Evolutionary conservation across 768 basidiomycete genomes (phyloP).

Genomic region (Calocera viscosa): DNA sequence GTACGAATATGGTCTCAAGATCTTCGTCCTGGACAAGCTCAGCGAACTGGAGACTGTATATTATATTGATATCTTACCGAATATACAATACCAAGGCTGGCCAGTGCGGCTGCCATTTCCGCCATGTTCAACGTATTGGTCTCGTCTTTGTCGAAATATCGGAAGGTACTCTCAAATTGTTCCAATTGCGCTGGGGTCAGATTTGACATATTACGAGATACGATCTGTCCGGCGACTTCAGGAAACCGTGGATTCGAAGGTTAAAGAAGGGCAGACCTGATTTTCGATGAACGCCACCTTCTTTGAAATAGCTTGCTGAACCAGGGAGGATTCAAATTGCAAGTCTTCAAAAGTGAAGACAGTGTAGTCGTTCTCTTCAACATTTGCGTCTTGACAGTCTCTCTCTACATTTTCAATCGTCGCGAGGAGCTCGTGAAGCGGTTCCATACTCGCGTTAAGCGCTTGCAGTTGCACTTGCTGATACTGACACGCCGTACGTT

Average conservation of each 20-base stretch:
- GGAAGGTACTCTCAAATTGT: slow-evolving; percentile 93
- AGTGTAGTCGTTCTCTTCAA: slow-evolving; percentile 95
- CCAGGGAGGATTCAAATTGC: slow-evolving; percentile 73
- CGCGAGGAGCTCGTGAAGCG: slow-evolving; percentile 39
- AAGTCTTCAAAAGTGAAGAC: slow-evolving; percentile 81
- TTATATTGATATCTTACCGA: slow-evolving; percentile 37
- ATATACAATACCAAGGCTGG: slow-evolving; percentile 87
- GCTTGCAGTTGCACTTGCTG: slow-evolving; percentile 58
- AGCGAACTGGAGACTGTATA: not conserved
- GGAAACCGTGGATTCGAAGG: too few relatives aligned
- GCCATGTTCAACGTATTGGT: slow-evolving; percentile 72
- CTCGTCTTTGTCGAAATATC: slow-evolving; percentile 91
- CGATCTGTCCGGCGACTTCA: slow-evolving; percentile 47
- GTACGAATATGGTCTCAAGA: slow-evolving; percentile 68
- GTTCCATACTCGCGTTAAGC: slow-evolving; percentile 56
- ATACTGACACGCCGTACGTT: slow-evolving; percentile 31
- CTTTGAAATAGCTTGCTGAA: slow-evolving; percentile 68
- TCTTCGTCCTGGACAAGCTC: slow-evolving; percentile 56
- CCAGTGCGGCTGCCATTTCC: slow-evolving; percentile 88
- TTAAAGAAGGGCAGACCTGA: slow-evolving; percentile 43
- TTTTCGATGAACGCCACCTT: slow-evolving; percentile 96
- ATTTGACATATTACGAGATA: slow-evolving; percentile 87
- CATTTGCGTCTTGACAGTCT: slow-evolving; percentile 73
- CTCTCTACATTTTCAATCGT: slow-evolving; percentile 52
- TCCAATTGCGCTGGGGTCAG: slow-evolving; percentile 90